Evolutionary conservation across 2,329 filamentous ascomycete species (phyloP), one percentile per base, ranked within the genome.

Genomic region (Sphaerulina populicola): DNA sequence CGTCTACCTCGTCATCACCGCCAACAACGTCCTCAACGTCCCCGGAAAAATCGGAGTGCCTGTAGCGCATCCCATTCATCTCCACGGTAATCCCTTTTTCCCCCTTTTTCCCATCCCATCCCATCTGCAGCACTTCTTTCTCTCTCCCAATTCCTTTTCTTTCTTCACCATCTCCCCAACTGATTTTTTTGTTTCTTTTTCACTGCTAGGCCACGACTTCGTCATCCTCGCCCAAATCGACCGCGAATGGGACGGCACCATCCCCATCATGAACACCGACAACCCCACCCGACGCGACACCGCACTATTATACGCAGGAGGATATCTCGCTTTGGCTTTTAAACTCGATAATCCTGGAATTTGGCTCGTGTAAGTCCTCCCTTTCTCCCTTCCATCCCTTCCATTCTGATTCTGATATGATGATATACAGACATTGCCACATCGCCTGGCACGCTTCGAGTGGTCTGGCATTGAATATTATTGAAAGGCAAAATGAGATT

Each of bases 271-370:
- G 14, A 66, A 61, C 14, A 65, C 62, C 4, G 45, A 61, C 48
- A 77, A 76, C 53, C 74, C 74, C 1, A 66, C 71, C 0, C 67
- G 74, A 0, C 68, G 75, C 10, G 75, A 78, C 60, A 72, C 70
- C 0, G 71, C 72, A 2, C 67, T 73, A 53, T 60, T 78, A 0
- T 71, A 72, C 0, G 60, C 61, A 1, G 62, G 62, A 7, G 76
- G 75, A 0, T 73, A 74, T 57, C 60, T 78, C 4, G 72, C 72
- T 2, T 61, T 78, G 3, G 75, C 70, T 0, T 78, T 77, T 57
- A 59, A 70, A 52, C 68, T 73, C 0, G 72, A 79, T 59, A 78
- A 78, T 60, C 76, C 76, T 0, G 76, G 76, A 0, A 51, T 52
- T 1, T 57, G 75, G 67, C 64, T 79, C 30, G 73, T 80, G 57